A percentile compares a stretch with the other conserved stretches of the same genome.
phyloP scores from a whole-genome alignment of 441 rosid genomes.

The Hypseocharis bilobata region DNA sequence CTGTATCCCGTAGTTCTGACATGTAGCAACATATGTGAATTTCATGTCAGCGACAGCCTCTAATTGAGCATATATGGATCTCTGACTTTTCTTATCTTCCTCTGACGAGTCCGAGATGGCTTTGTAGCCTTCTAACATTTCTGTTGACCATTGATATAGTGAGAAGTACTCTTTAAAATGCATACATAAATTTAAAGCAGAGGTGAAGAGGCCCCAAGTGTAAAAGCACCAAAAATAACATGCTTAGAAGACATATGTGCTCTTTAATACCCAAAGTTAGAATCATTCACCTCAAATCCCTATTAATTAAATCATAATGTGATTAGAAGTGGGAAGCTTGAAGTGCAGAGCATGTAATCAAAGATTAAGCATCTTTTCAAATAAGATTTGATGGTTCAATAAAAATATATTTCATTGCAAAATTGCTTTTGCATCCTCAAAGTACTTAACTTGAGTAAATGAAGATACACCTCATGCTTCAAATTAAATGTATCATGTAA shows the following conservation, averaged over 20 bases:
- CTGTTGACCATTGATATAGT: conserved; percentile 38
- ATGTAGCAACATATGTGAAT: conserved; percentile 91
- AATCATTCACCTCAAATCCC: conserved; percentile 10
- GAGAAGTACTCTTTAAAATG: not conserved
- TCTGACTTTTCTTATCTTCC: conserved; percentile 80
- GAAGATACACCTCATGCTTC: not conserved
- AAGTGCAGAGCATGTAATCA: not conserved
- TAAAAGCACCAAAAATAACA: conserved; percentile 3
- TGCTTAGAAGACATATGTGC: not conserved
- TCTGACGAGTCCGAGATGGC: conserved; percentile 70
- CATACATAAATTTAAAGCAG: conserved; percentile 9
- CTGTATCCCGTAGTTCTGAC: conserved; percentile 89
- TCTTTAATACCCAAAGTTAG: not conserved
- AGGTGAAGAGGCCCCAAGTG: conserved; percentile 1
- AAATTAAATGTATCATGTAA: not conserved
- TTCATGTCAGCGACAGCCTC: conserved; percentile 97
- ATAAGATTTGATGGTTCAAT: not conserved
- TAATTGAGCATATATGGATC: conserved; percentile 64
- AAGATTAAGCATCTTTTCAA: not conserved
- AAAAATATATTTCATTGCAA: not conserved
- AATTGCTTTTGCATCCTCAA: not conserved
- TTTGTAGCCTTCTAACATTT: conserved; percentile 88
- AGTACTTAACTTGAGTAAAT: not conserved
- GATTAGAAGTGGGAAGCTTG: not conserved
- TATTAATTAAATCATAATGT: not conserved